A percentile compares a stretch with the other conserved stretches of the same genome.
phyloP scores from a whole-genome alignment of 2,329 filamentous ascomycete genomes.

The Nigrograna mackinnonii region DNA sequence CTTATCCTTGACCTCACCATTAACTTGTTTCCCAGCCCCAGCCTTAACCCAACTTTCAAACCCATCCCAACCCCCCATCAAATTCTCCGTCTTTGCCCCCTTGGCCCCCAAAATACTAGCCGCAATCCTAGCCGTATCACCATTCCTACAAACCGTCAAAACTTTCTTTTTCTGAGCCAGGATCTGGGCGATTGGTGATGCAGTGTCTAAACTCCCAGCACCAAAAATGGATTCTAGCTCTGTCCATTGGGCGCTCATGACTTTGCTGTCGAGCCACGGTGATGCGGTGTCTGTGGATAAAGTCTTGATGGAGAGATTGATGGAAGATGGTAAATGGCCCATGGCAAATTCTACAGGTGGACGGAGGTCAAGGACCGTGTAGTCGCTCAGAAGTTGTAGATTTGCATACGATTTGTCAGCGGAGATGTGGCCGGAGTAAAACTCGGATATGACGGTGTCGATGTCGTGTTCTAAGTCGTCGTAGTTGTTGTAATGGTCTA shows the following conservation, averaged over 20 bases:
- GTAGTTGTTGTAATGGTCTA: background rate
- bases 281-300: background rate
- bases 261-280: background rate
- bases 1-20: no score
- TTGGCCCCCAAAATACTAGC: background rate
- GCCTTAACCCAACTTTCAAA: no score
- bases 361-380: background rate
- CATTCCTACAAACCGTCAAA: background rate
- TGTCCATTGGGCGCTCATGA: background rate
- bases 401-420: no score
- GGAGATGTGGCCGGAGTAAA: no score
- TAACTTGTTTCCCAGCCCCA: no score
- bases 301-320: background rate
- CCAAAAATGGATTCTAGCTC: background rate
- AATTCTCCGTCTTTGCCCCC: no score
- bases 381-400: background rate
- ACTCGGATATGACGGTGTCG: background rate
- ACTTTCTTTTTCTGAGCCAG: background rate
- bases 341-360: background rate
- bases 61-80: no score
- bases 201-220: background rate
- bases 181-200: background rate
- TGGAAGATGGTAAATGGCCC: background rate
- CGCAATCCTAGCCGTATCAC: background rate
- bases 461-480: background rate